phyloP scores from a whole-genome alignment of 2,329 filamentous ascomycete species.

The Claviceps humidiphila region DNA sequence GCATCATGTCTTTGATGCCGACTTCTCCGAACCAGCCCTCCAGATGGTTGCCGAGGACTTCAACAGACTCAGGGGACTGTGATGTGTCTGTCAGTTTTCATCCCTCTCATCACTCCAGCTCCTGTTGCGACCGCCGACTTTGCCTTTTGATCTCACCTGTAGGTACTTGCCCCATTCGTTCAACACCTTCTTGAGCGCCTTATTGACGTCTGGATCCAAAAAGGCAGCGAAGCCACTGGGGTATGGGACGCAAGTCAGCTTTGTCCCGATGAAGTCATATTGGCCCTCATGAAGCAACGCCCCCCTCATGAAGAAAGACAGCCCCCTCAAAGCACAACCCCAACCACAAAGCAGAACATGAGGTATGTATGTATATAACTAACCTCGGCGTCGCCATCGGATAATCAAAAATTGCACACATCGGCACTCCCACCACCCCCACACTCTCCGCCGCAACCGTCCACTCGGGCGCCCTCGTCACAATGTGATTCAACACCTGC shows the following conservation, averaged over 20 bases:
- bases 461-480: slow-evolving; percentile 38
- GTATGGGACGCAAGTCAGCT: too few species aligned
- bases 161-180: slow-evolving; percentile 45
- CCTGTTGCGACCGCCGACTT: too few species aligned
- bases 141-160: slow-evolving; percentile 19
- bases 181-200: slow-evolving; percentile 38
- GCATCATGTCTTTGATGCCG: slow-evolving; percentile 32
- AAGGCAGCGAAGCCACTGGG: slow-evolving; percentile 38
- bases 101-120: background rate
- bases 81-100: background rate
- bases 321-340: too few species aligned
- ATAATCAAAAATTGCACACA: slow-evolving; percentile 40
- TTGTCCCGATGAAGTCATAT: too few species aligned
- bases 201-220: slow-evolving; percentile 40
- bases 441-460: slow-evolving; percentile 36
- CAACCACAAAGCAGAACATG: too few species aligned
- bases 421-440: slow-evolving; percentile 41
- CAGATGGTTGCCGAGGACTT: slow-evolving; percentile 29
- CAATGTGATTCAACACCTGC: slow-evolving; percentile 47
- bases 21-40: slow-evolving; percentile 43
- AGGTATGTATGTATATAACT: slow-evolving; percentile 2
- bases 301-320: too few species aligned
- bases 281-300: too few species aligned
- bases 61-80: slow-evolving; percentile 38
- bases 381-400: slow-evolving; percentile 41